Evolutionary conservation across 176 grass and related monocot species (phyloP).

Genomic region (Triticum monococcum): DNA sequence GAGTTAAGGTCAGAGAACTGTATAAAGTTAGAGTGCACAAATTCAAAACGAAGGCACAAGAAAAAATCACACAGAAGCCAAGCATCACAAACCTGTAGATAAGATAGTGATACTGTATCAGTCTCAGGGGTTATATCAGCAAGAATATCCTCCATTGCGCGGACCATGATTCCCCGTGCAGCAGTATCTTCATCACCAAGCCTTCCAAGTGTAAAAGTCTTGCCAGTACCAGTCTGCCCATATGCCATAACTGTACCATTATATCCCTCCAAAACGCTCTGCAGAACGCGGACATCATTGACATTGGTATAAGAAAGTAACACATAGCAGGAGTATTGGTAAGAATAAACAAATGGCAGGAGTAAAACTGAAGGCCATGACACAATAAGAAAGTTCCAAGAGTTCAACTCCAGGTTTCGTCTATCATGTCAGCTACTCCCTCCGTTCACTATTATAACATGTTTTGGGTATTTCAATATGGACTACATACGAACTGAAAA

Average conservation of each 20-base stretch:
- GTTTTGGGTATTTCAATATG: too few species aligned
- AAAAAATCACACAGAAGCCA: background rate
- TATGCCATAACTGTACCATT: slow-evolving; percentile 99
- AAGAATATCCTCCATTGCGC: slow-evolving; percentile 99
- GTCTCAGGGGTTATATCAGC: slow-evolving; percentile 70
- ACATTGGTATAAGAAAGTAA: slow-evolving; percentile 9
- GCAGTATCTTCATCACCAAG: slow-evolving; percentile 98
- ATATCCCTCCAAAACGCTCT: slow-evolving; percentile 98
- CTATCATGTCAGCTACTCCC: slow-evolving; percentile 9
- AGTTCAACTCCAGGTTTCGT: background rate
- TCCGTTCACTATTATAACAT: too few species aligned
- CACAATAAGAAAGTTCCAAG: background rate
- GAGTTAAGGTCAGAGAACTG: background rate
- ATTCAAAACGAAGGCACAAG: background rate
- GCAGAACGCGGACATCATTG: slow-evolving; percentile 14
- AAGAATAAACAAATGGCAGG: slow-evolving; percentile 10
- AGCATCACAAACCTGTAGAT: slow-evolving; percentile 75
- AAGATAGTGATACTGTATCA: slow-evolving; percentile 87
- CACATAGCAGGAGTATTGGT: background rate
- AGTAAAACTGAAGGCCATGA: background rate
- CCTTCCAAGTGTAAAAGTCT: slow-evolving; percentile 97
- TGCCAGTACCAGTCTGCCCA: slow-evolving; percentile 99
- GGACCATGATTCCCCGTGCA: slow-evolving; percentile 95
- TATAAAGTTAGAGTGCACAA: slow-evolving; percentile 9
- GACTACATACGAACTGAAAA: too few species aligned